phyloP scores from a whole-genome alignment of 495 filamentous ascomycete genomes.

The Annulohypoxylon maeteangense region DNA sequence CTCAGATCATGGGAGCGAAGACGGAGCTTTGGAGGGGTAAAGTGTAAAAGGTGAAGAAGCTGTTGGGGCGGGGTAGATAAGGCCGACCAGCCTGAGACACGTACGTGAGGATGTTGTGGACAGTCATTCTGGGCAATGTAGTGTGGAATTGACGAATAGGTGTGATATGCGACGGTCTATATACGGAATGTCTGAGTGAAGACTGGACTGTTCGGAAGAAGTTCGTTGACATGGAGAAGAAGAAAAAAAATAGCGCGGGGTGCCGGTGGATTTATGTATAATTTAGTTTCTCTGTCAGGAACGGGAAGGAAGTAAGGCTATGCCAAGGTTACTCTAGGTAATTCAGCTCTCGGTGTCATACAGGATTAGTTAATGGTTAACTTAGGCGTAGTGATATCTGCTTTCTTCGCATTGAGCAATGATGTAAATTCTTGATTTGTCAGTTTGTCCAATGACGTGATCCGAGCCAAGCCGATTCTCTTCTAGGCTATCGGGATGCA shows the following conservation, averaged over 20 bases:
- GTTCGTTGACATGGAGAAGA: constrained; percentile 43
- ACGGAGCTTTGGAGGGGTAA: neutral
- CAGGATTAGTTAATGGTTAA: neutral
- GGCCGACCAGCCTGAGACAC: constrained; percentile 24
- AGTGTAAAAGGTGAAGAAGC: neutral
- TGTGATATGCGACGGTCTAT: constrained; percentile 39
- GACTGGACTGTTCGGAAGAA: constrained; percentile 38
- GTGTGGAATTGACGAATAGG: constrained; percentile 53
- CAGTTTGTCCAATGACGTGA: constrained; percentile 34
- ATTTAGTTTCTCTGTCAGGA: constrained; percentile 17
- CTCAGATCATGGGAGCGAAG: neutral
- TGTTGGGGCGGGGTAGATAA: constrained; percentile 15
- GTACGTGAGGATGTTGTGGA: constrained; percentile 56
- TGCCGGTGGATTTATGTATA: constrained; percentile 38
- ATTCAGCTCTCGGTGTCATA: too few species aligned
- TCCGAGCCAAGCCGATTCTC: neutral
- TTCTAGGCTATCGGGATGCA: neutral
- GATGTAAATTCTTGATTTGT: constrained; percentile 43
- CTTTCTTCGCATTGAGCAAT: constrained; percentile 12
- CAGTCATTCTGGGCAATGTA: constrained; percentile 56
- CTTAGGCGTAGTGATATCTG: constrained; percentile 13
- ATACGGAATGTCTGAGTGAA: constrained; percentile 38
- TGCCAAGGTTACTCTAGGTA: constrained; percentile 14
- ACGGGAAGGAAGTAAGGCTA: constrained; percentile 24
- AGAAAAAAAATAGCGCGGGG: constrained; percentile 38